Evolutionary conservation across 257 asterid species (phyloP), one percentile per base, ranked within the genome.

Genomic region (Ocimum tenuiflorum): DNA sequence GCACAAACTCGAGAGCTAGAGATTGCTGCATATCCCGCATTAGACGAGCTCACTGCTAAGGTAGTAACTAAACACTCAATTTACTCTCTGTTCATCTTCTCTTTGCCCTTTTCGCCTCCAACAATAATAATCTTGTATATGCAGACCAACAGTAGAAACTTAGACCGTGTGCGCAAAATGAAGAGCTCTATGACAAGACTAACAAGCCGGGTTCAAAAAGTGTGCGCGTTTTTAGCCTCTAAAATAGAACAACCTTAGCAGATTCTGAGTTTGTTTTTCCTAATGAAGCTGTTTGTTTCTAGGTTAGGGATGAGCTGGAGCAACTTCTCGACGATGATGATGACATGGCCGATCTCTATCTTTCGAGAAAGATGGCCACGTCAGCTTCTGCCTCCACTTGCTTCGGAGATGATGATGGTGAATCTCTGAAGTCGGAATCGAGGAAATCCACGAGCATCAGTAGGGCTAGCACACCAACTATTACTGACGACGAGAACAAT

Each of bases 261-360:
- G 10, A 9, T n/a, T 24, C 8, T 3, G 24, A 39, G 36, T 47
- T 55, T 49, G 5, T 6, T 14, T 65, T 27, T n/a, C n/a, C n/a
- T n/a, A n/a, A n/a, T n/a, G n/a, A n/a, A n/a, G n/a, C n/a, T n/a
- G n/a, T n/a, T 46, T 24, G 12, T 41, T 67, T 67, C 36, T 65
- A 91, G 98, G 91, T 91, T 13, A 81, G 98, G 67, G 98, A 91
- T 77, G 98, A 91, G 62, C 81, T 89, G 2, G 98, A 91, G 72
- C 95, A 87, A 42, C 91, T 92, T 48, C 76, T 92, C 15, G 96
- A 92, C 19, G 96, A 89, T 13, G 95, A 92, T 23, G 96, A 81
- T 41, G 91, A 85, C 82, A 92, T 92, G 98, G 85, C 89, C 4
- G 95, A 87, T 76, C 97, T 89, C 56, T 89, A 92, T 77, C 78